Conservation (phyloP, 2,329 filamentous ascomycete species). For the Curvularia sp. region DNA sequence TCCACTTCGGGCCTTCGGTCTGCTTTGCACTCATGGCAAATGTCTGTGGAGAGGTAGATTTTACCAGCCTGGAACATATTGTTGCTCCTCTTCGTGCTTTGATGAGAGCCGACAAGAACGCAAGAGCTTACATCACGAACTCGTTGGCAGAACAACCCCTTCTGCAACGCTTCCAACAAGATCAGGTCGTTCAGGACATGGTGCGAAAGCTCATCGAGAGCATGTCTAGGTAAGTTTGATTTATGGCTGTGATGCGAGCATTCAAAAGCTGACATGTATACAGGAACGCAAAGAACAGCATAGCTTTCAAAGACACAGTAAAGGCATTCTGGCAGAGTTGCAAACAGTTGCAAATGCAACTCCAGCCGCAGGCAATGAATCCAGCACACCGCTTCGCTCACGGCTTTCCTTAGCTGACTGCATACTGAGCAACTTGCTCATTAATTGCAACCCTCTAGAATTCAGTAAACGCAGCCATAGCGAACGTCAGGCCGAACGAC, state of each 20-base stretch:
- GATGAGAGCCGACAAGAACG: slow-evolving; percentile 42
- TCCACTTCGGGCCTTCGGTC: slow-evolving; percentile 44
- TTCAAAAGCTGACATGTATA: slow-evolving; percentile 33
- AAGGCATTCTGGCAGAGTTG: slow-evolving; percentile 49
- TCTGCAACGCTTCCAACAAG: slow-evolving; percentile 39
- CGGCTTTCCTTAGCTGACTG: slow-evolving; percentile 10
- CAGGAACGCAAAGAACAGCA: slow-evolving; percentile 45
- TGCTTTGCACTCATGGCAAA: slow-evolving; percentile 45
- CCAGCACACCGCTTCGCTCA: slow-evolving; percentile 35
- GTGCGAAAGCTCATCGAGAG: slow-evolving; percentile 48
- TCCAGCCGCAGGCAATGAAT: slow-evolving; percentile 43
- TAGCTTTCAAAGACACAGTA: slow-evolving; percentile 46
- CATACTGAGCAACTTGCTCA: slow-evolving; percentile 10
- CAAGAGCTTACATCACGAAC: slow-evolving; percentile 40
- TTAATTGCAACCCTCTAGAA: slow-evolving; percentile 51
- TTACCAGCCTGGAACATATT: slow-evolving; percentile 45
- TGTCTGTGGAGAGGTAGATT: slow-evolving; percentile 47
- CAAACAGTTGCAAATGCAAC: slow-evolving; percentile 48
- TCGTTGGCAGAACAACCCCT: slow-evolving; percentile 42
- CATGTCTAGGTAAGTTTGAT: slow-evolving; percentile 37
- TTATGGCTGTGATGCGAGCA: background rate
- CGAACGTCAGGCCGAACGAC: slow-evolving; percentile 76
- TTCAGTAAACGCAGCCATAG: slow-evolving; percentile 70
- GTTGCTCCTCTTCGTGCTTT: slow-evolving; percentile 43
- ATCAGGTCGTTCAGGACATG: slow-evolving; percentile 38